Percentiles rank a stretch among this genome's conserved stretches.
phyloP scores from a whole-genome alignment of 1,139 yeast species.

The Kluyveromyces sp. region DNA sequence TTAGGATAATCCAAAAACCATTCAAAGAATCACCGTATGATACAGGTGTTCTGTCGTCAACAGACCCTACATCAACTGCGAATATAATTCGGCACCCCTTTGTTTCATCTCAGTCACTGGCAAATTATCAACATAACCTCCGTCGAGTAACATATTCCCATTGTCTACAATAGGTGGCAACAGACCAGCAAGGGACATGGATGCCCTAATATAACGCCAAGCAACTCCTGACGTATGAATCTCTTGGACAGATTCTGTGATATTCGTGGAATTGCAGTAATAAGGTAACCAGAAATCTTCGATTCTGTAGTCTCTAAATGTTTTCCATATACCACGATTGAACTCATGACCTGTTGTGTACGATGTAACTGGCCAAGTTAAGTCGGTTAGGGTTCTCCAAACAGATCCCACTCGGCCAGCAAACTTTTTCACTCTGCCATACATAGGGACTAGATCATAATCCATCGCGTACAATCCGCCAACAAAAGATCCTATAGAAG shows the following conservation, averaged over 20 bases:
- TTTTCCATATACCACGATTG: slow-evolving; percentile 93
- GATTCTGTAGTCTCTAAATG: slow-evolving; percentile 83
- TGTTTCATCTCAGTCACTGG: slow-evolving; percentile 88
- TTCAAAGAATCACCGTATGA: slow-evolving; percentile 86
- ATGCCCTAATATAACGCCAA: slow-evolving; percentile 92
- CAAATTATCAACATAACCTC: slow-evolving; percentile 90
- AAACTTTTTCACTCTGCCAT: slow-evolving; percentile 83
- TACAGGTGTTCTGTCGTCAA: slow-evolving; percentile 88
- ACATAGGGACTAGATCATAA: slow-evolving; percentile 82
- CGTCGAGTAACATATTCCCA: slow-evolving; percentile 90
- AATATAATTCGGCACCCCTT: slow-evolving; percentile 75
- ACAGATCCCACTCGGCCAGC: slow-evolving; percentile 72
- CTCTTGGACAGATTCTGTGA: slow-evolving; percentile 93
- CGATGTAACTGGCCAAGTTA: slow-evolving; percentile 90
- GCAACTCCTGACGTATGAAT: slow-evolving; percentile 87
- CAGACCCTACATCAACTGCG: slow-evolving; percentile 97
- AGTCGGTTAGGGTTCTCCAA: slow-evolving; percentile 78
- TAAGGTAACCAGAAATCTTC: slow-evolving; percentile 94
- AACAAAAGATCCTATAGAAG: slow-evolving; percentile 91
- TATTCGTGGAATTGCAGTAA: slow-evolving; percentile 90
- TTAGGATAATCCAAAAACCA: slow-evolving; percentile 85
- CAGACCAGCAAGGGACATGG: slow-evolving; percentile 93
- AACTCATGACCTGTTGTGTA: slow-evolving; percentile 96
- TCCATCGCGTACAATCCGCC: slow-evolving; percentile 94
- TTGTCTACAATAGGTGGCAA: slow-evolving; percentile 84